Base-by-base conservation (phyloP, 2,329 filamentous ascomycete species). In the Colletotrichum nymphaeae region DNA sequence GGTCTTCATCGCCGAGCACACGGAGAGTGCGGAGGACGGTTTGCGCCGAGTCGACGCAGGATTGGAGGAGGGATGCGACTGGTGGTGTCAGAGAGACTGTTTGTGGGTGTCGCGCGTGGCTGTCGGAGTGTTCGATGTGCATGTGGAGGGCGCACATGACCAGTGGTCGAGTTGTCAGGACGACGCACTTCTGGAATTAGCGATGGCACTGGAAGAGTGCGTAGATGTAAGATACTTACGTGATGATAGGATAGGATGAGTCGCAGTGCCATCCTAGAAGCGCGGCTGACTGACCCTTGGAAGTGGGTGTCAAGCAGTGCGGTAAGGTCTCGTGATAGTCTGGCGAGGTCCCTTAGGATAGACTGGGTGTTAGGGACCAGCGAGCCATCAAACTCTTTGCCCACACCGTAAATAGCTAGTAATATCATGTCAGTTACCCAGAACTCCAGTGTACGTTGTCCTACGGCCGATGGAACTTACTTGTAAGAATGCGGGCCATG, bases 61-160 rank as follows among this genome's bases (percentile, higher is more conserved):
- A 75, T 8, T 75, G 74, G 11, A 75, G 6, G 1, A 75, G 35
- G 1, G 74, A 74, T 5, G 71, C 67, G 16, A 75, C 67, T n/a
- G 74, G 72, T 1, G 72, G 67, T 12, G 72, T 67, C 5, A 75
- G 22, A 4, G 59, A 57, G 16, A 75, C 66, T 7, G 72, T 68
- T 2, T 73, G 71, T 1, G 67, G 62, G 22, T 59, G 63, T 24
- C 64, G 55, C 24, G 46, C 9, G 1, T 42, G 37, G 37, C 37
- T 60, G 32, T 75, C 74, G 3, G 72, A 74, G n/a, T 75, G 71
- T 26, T 74, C 66, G 22, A 76, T 69, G 30, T 74, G 74, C 73
- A 81, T 80, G 24, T 81, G 80, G 2, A 81, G 63, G 0, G 79
- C 80, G 1, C 16, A 75, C 74, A 75, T 75, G 1, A 75, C 74